Evolutionary conservation across 2,329 filamentous ascomycete species (phyloP).

Genomic region (Fusarium nematophilum): DNA sequence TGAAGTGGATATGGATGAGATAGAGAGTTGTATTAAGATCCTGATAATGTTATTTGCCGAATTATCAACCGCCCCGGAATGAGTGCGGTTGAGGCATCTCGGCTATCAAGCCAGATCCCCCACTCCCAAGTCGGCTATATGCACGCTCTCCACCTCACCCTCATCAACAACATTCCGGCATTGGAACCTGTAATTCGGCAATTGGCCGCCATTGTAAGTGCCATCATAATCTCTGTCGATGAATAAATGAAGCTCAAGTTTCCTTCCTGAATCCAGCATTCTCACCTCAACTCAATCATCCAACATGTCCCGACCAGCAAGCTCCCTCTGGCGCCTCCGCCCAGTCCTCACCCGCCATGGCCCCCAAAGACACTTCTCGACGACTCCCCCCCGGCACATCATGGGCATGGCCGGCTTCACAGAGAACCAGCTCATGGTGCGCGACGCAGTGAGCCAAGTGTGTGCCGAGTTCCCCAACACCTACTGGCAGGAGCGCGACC

Average conservation of each 20-base stretch:
- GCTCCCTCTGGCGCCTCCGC: constrained; percentile 20
- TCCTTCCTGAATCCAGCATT: neutral
- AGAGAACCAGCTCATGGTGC: constrained; percentile 77
- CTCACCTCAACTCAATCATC: too few species aligned
- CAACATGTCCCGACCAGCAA: constrained; percentile 25
- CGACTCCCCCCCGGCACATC: constrained; percentile 49
- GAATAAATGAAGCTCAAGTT: constrained; percentile 20
- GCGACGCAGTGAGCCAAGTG: constrained; percentile 75
- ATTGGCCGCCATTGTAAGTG: constrained; percentile 12
- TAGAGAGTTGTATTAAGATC: neutral
- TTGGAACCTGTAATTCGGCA: constrained; percentile 2
- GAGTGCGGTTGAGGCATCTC: neutral
- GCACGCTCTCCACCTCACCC: neutral
- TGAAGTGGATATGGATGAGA: too few species aligned
- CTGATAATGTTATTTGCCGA: neutral
- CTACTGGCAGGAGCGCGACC: constrained; percentile 82
- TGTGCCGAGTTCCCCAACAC: constrained; percentile 78
- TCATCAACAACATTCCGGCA: neutral
- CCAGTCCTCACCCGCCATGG: too few species aligned
- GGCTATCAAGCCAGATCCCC: constrained; percentile 13
- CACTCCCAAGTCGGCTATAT: constrained; percentile 24
- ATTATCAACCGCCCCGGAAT: neutral
- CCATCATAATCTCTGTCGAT: neutral
- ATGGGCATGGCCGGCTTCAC: constrained; percentile 82
- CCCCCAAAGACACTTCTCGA: too few species aligned